Evolutionary conservation across 768 basidiomycete genomes (phyloP), one percentile per base, ranked within the genome.

Genomic region (Phanerochaete carnosa): DNA sequence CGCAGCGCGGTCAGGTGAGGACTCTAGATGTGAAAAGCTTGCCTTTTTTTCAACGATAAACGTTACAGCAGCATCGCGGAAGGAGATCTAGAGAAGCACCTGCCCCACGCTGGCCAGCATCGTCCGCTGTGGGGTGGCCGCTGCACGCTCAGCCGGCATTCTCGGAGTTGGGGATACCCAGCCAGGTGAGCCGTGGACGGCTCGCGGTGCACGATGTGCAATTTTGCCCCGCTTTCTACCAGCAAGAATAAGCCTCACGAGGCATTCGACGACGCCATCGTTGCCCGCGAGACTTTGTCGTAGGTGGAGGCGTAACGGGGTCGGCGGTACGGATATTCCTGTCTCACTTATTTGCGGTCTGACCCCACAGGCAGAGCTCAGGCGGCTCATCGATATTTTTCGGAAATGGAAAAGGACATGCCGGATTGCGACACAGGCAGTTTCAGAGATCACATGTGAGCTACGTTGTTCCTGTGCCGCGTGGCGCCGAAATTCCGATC

Each of bases 401-500:
- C 39, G 39, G 39, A 43, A 43, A 43, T 43, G 39, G 39, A 7
- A 43, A 19, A 19, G 11, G 39, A 43, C 39, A 43, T 43, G 39
- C 39, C 39, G 39, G 19, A 43, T 43, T 19, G 39, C 39, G 39
- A 43, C 39, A 19, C 16, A 19, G 19, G 39, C 19, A 4, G 39
- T 43, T 43, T 43, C 47, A 49, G 3, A 11, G 23, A 4, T 5
- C 11, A 11, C 51, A 52, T 52, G 29, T 33, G 51, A 52, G 29
- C 32, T 2, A 2, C 39, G 4, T 32, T 11, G 51, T 33, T 11
- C 51, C 51, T 52, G 29, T 52, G 29, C 51, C 28, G 51, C 51
- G 51, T 30, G n/a, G n/a, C 51, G 30, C 51, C 51, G 28, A 52
- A 30, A 52, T 52, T 52, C 30, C 28, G 51, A 52, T 52, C 51